A percentile compares a stretch with the other conserved stretches of the same genome.
Evolutionary conservation across 1,284 basidiomycete genomes (phyloP).

Genomic region (Trichosporon faecale): DNA sequence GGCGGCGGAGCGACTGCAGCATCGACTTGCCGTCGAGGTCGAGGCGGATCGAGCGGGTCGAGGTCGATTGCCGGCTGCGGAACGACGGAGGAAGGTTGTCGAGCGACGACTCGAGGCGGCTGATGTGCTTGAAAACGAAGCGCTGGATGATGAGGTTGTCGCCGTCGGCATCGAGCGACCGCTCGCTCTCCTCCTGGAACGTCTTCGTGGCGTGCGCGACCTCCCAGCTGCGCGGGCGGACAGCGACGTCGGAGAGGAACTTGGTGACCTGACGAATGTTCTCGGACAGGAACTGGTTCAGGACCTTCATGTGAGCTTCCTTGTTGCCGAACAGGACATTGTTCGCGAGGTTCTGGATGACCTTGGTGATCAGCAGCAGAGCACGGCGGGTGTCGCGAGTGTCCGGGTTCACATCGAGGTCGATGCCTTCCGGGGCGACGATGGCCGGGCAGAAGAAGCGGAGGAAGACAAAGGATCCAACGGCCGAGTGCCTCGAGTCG

Average conservation of each 20-base stretch:
- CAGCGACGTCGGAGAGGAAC: slow-evolving; percentile 76
- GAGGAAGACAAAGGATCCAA: slow-evolving; percentile 88
- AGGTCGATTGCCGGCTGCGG: slow-evolving; percentile 22
- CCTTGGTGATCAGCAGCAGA: slow-evolving; percentile 79
- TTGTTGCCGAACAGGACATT: slow-evolving; percentile 89
- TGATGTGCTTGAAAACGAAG: slow-evolving; percentile 39
- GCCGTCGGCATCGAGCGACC: slow-evolving; percentile 37
- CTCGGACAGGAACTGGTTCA: slow-evolving; percentile 72
- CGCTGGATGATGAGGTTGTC: slow-evolving; percentile 44
- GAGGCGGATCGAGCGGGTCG: slow-evolving; percentile 42
- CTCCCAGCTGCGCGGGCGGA: slow-evolving; percentile 40
- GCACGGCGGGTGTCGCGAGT: slow-evolving; percentile 64
- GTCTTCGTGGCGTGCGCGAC: slow-evolving; percentile 36
- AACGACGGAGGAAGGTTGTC: slow-evolving; percentile 35
- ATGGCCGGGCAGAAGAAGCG: slow-evolving; percentile 72
- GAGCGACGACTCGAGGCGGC: slow-evolving; percentile 34
- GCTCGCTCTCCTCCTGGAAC: slow-evolving; percentile 39
- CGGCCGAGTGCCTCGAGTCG: slow-evolving; percentile 75
- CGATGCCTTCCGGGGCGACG: slow-evolving; percentile 77
- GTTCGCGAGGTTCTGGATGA: slow-evolving; percentile 88
- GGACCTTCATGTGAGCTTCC: slow-evolving; percentile 68
- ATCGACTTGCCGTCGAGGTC: slow-evolving; percentile 66
- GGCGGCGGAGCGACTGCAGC: slow-evolving; percentile 70
- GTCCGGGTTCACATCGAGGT: slow-evolving; percentile 71
- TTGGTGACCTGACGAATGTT: slow-evolving; percentile 77